A percentile compares a stretch with the other conserved stretches of the same genome.
phyloP scores from a whole-genome alignment of 805 yeast genomes.

The Wickerhamomyces bovis region DNA sequence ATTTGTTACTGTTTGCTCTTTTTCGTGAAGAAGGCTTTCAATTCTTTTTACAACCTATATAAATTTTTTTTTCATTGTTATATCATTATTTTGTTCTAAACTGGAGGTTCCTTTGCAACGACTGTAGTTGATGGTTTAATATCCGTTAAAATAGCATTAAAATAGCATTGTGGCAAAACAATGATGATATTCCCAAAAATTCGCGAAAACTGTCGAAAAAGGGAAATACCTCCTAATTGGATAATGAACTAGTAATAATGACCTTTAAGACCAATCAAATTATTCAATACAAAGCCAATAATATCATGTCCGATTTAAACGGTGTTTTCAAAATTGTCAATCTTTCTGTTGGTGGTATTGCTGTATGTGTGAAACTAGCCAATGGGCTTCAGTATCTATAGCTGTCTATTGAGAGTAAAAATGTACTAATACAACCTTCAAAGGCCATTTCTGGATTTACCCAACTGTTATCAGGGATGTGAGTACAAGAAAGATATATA shows the following conservation, averaged over 20 bases:
- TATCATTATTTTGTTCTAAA: constrained; percentile 1
- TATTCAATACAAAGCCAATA: not conserved
- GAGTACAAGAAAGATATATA: constrained; percentile 18
- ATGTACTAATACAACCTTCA: not conserved
- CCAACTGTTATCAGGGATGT: constrained; percentile 33
- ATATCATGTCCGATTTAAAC: constrained; percentile 20
- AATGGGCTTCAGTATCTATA: no score
- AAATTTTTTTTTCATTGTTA: constrained; percentile 4
- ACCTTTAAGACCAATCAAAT: no score
- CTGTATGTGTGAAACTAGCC: constrained; percentile 36
- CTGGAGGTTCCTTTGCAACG: not conserved
- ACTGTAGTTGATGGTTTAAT: no score
- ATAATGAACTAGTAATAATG: no score
- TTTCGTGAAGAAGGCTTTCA: not conserved
- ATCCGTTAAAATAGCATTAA: no score
- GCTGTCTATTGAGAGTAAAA: not conserved
- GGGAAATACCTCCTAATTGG: no score
- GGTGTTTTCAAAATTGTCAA: constrained; percentile 37
- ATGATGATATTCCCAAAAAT: no score
- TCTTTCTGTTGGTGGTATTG: constrained; percentile 45
- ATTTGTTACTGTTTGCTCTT: not conserved
- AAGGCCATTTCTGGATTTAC: constrained; percentile 22
- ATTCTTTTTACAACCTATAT: constrained; percentile 1
- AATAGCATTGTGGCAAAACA: no score
- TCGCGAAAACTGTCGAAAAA: not conserved